Evolutionary conservation across 176 grass and related monocot genomes (phyloP).

Genomic region (Carex myosuroides): DNA sequence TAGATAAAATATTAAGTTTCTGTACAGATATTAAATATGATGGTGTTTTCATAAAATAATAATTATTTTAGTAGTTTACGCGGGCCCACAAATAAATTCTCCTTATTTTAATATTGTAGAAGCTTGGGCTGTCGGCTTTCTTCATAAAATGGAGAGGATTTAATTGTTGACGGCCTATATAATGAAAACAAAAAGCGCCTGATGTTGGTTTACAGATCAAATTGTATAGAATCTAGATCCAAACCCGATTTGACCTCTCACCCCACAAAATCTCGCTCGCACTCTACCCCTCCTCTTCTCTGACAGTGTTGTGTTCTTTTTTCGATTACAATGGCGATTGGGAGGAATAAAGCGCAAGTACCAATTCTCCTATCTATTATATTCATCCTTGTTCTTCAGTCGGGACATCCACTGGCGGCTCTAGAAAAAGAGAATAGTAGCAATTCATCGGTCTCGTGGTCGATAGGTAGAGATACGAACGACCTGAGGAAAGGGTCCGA

Average conservation of each 20-base stretch:
- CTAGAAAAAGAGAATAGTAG: slow-evolving; percentile 29
- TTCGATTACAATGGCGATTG: neutral
- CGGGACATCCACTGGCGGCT: slow-evolving; percentile 3
- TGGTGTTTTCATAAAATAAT: no score
- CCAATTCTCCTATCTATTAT: neutral
- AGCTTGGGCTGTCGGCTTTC: no score
- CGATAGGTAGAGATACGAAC: slow-evolving; percentile 42
- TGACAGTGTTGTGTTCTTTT: neutral
- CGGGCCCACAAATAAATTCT: no score
- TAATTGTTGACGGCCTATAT: neutral
- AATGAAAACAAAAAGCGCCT: neutral
- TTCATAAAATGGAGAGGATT: neutral
- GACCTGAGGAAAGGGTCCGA: slow-evolving; percentile 27
- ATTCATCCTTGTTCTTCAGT: neutral
- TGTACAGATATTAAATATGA: no score
- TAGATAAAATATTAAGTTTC: no score
- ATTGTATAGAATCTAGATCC: neutral
- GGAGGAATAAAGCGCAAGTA: neutral
- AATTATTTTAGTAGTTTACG: no score
- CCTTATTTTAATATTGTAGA: no score
- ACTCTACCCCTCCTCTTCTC: neutral
- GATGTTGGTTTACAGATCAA: neutral
- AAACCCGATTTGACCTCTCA: neutral
- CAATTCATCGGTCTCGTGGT: slow-evolving; percentile 31
- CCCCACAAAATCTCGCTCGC: neutral